Conservation (phyloP, 352 stramenopile genomes). For the Globisporangium okanoganense region DNA sequence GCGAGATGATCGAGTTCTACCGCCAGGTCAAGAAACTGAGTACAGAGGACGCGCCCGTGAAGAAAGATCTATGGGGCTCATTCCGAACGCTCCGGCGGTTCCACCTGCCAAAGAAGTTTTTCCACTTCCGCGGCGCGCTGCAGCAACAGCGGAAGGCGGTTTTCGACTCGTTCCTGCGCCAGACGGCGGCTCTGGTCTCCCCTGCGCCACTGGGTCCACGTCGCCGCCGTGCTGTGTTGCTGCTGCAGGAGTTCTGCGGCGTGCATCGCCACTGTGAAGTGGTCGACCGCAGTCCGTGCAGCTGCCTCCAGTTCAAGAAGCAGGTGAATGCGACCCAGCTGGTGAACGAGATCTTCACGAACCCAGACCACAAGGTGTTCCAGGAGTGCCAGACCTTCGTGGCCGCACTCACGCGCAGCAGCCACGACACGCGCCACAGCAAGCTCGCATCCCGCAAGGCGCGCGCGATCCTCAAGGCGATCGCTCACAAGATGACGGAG, state of each 20-base stretch:
- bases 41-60: conserved; percentile 45
- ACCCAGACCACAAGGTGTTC: conserved; percentile 25
- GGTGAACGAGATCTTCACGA: conserved; percentile 38
- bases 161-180: conserved; percentile 68
- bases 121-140: conserved; percentile 47
- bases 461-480: conserved; percentile 39
- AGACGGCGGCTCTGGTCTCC: conserved; percentile 52
- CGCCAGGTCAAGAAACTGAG: conserved; percentile 52
- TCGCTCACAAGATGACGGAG: conserved; percentile 49
- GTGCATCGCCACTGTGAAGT: conserved; percentile 43
- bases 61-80: conserved; percentile 48
- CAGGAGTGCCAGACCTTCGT: conserved; percentile 39
- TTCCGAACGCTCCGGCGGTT: conserved; percentile 44
- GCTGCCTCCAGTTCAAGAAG: conserved; percentile 33
- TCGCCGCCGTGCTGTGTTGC: conserved; percentile 39
- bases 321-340: conserved; percentile 40
- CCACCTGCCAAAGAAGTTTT: conserved; percentile 48
- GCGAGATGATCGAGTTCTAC: conserved; percentile 63
- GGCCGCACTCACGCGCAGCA: conserved; percentile 30
- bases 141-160: conserved; percentile 52
- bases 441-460: conserved; percentile 40
- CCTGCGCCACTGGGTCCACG: conserved; percentile 53
- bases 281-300: conserved; percentile 34
- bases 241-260: conserved; percentile 58
- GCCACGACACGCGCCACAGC: conserved; percentile 31